Evolutionary conservation across 805 yeast species (phyloP), one percentile per base, ranked within the genome.

Genomic region (Wickerhamiella dianesei): DNA sequence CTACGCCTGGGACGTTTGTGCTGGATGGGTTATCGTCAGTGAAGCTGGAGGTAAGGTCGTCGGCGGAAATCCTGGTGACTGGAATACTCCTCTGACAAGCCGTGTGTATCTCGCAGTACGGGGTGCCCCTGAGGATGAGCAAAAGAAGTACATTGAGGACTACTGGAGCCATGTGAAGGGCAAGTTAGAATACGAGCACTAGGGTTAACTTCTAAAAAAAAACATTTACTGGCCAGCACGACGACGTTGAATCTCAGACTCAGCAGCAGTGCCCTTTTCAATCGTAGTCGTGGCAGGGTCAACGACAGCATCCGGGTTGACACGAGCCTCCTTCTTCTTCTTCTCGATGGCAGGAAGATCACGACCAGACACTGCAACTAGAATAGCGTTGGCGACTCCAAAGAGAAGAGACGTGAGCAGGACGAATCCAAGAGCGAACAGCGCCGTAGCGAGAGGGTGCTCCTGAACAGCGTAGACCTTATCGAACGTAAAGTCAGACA

Each of bases 1-100:
- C 56, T 75, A 71, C 58, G 73, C 77, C 20, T 78, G 82, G 82
- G 83, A 78, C 57, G 80, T 77, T 1, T 75, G 80, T 58, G 83
- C 82, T 14, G 80, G 81, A 37, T 77, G 80, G 80, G 69, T 76
- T 43, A 74, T 78, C 43, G 55, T 77, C 6, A 64, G 67, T 40
- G 83, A 78, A 52, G 71, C 80, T 12, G 83, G 83, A 2, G 82
- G 80, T 12, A 52, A 57, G 6, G 59, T 75, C 41, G 78, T 74
- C n/a, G 71, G 76, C 44, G 81, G 78, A 18, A 72, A 72, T 55
- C 66, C 68, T 21, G 74, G 70, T 29, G 63, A 62, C 20, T 71
- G 75, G 74, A 62, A 67, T 5, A 70, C 74, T 17, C 66, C 71
- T 3, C 62, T 77, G 17, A 79, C 75, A 48, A 62, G 65, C 37